phyloP scores from a whole-genome alignment of 345 rosid species.

The Pugionium dolabratum region DNA sequence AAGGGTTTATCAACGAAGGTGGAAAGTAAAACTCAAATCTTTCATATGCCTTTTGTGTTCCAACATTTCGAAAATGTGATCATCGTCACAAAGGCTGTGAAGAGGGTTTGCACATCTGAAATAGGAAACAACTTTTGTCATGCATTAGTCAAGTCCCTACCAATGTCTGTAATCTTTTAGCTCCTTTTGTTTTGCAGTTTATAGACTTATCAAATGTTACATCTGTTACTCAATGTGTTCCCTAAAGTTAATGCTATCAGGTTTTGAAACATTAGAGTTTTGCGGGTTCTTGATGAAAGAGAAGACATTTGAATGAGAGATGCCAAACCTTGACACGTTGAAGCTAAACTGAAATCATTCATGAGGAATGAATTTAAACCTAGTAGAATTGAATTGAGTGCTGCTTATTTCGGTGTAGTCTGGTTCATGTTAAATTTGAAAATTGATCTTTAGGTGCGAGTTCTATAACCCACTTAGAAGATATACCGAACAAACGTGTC shows the following conservation, averaged over 20 bases:
- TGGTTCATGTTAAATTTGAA: not conserved
- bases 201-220: slow-evolving; percentile 24
- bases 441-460: slow-evolving; percentile 5
- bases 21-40: slow-evolving; percentile 26
- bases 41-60: slow-evolving; percentile 1
- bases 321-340: no score
- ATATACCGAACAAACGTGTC: slow-evolving; percentile 25
- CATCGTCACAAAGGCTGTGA: slow-evolving; percentile 30
- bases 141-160: slow-evolving; percentile 17
- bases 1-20: slow-evolving; percentile 49
- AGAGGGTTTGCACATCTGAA: not conserved
- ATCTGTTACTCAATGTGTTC: slow-evolving; percentile 26
- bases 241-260: slow-evolving; percentile 6
- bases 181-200: slow-evolving; percentile 22
- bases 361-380: no score
- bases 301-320: no score
- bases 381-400: no score
- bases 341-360: no score
- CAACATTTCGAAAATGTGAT: not conserved
- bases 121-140: slow-evolving; percentile 8
- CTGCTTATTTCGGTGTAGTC: no score
- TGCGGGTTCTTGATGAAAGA: no score
- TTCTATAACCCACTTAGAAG: not conserved
- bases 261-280: slow-evolving; percentile 3
- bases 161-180: slow-evolving; percentile 13